Base-by-base conservation (phyloP, 768 basidiomycete genomes). In the Vararia minispora region DNA sequence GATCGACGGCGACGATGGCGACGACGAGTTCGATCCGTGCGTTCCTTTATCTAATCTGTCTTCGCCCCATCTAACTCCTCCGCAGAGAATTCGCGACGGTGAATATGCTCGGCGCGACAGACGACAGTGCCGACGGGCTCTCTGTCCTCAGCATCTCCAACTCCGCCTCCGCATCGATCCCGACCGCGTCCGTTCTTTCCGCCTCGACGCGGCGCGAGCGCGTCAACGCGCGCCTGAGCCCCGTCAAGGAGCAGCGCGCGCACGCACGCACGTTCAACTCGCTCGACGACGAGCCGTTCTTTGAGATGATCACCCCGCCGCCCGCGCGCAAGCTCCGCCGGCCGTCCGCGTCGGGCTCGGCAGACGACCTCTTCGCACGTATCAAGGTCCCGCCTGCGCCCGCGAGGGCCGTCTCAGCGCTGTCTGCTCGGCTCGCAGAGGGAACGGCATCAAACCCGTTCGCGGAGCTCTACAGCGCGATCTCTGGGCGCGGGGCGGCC, bases 1-100 rank as follows among this genome's bases (percentile, higher is more conserved):
- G 47, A 47, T 48, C 3, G 80, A 78, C 35, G 75, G 61, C 2
- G 79, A 85, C 45, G 83, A 82, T 3, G 80, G 77, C 35, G 75
- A 61, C 2, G 79, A 85, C 45, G 83, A 82, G 43, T 87, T 86
- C 46, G 85, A 87, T 52, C 82, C 82, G 83, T 86, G 54, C 52
- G 80, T 63, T 22, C 14, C 21, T 5, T 33, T 33, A 17, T 6
- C 26, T 11, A 17, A 5, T 13, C 24, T 3, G 12, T 30, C 23
- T 20, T 28, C 12, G 26, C 35, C 14, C 31, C 36, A 8, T 16
- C 28, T 39, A 21, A 42, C 14, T 20, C 20, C 17, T 18, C 3
- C 9, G 16, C 48, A 86, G 83, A 1, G 77, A 80, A 39, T 86
- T 84, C 56, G 76, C 79, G 7, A 74, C 74, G 0, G 74, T 71